Base-by-base conservation (phyloP, 805 yeast species). In the Metschnikowia drakensbergensis region DNA sequence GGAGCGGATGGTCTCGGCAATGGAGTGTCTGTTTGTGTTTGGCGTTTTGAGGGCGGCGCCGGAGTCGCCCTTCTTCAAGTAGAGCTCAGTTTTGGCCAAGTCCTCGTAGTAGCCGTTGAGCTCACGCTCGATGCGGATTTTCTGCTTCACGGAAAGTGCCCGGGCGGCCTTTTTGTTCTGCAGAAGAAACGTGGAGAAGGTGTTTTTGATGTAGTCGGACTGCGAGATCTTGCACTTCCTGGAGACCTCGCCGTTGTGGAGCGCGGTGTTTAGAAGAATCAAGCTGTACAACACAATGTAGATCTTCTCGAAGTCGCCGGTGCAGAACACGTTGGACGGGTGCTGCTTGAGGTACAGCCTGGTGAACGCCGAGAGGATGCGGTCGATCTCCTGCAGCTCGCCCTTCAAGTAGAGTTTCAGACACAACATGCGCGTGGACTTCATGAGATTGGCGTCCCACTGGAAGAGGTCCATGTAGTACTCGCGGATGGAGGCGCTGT, bases 351-450 rank as follows among this genome's bases (percentile, higher is more conserved):
- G 68, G 83, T 91, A 88, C 46, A 83, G 77, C 45, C 72, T 71
- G 17, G 94, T 79, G 59, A 87, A 83, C 3, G 83, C 75, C 38
- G 85, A 83, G 48, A 89, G 68, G 29, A 88, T 77, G 42, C 87
- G 75, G 64, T 88, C 94, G 45, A 88, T 81, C 58, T 84, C 86
- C 58, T 86, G 91, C 3, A 94, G 82, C 66, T 89, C 96, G 5
- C 92, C 96, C 59, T 81, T 81, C 58, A 89, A 74, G 65, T 84
- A 85, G n/a, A 88, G 61, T 54, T 75, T 79, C 34, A 77, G 74
- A 55, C 95, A 88, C 30, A 88, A 68, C 39, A 65, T 64, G 30
- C 89, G 69, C 13, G 89, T 72, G 1, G 89, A 72, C 2, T 65
- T 63, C 37, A 87, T 67, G 40, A 88, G 66, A 48, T 80, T 77